A percentile compares a stretch with the other conserved stretches of the same genome.
phyloP scores from a whole-genome alignment of 257 asterid genomes.

The Solanum dulcamara region DNA sequence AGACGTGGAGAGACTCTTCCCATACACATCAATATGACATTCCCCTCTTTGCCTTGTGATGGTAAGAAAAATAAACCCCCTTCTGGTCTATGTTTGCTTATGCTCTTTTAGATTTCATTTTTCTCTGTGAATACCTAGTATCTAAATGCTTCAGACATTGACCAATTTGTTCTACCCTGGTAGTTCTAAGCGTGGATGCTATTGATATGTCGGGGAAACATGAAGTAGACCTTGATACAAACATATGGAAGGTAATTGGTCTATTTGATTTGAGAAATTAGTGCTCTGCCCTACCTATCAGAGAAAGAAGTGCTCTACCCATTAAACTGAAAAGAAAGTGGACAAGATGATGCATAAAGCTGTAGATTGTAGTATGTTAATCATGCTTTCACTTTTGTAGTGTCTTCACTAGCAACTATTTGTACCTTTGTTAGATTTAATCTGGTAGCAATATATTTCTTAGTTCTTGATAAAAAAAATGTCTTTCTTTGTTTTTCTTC shows the following conservation, averaged over 20 bases:
- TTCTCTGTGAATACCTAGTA: not conserved
- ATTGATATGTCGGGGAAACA: slow-evolving; percentile 99
- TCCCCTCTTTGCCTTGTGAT: slow-evolving; percentile 97
- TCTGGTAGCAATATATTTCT: not conserved
- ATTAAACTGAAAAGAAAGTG: not conserved
- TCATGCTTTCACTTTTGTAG: not conserved
- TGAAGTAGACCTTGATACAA: slow-evolving; percentile 99
- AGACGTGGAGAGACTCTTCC: slow-evolving; percentile 96
- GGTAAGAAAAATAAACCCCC: slow-evolving; percentile 32
- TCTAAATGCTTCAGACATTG: not conserved
- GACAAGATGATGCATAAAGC: not conserved
- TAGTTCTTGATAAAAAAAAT: not conserved
- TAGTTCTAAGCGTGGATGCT: slow-evolving; percentile 94
- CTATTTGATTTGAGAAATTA: not conserved
- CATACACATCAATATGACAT: slow-evolving; percentile 90
- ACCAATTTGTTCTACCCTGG: slow-evolving; percentile 1
- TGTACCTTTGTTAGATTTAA: not conserved
- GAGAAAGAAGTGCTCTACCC: not conserved
- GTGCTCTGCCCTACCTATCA: not conserved
- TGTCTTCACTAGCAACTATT: not conserved
- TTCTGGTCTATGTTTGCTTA: not conserved
- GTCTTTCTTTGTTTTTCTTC: not conserved
- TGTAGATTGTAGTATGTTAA: not conserved
- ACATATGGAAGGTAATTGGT: slow-evolving; percentile 82
- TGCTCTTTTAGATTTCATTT: not conserved